Base-by-base conservation (phyloP, 2,329 filamentous ascomycete species). In the Herpotrichia juniperi region DNA sequence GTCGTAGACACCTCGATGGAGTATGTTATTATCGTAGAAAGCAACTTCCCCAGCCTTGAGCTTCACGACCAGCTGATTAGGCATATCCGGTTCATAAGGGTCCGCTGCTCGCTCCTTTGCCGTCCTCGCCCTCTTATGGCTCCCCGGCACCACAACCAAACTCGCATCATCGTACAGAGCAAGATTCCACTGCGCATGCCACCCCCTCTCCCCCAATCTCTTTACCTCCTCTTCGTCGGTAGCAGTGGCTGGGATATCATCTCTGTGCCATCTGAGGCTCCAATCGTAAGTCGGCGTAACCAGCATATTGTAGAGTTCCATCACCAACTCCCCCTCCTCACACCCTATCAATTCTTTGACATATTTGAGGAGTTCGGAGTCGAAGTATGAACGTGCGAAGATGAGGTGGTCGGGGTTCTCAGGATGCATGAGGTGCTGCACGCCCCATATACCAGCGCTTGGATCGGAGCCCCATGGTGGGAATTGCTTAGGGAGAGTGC, bases 1-100 rank as follows among this genome's bases (percentile, higher is more conserved):
- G 58, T 81, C 76, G 70, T 91, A 92, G 24, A 84, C 83, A 1
- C 88, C 89, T 3, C 88, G 78, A 66, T 91, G 89, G 57, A 96
- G 71, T 58, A 96, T 96, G 71, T 96, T 96, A 68, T 93, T 96
- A 72, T 96, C 87, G 69, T 96, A 96, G 65, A 96, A 96, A 35
- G 89, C 89, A 14, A 89, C 85, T 73, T 96, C 91, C 0, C 91
- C 91, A 0, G 90, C 81, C 56, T 83, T 76, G 55, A 96, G 77
- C 67, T 78, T 67, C 14, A 96, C 90, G 3, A 83, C 74, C 12
- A 87, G 66, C 77, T 92, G 87, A 0, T 78, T 84, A 0, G 87
- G 85, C 59, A 94, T 62, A 1, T 76, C 65, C 2, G 76, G 67
- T 60, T 87, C 87, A 63, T 85, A 89, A 0, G 88, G 87, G 17